These are phyloP conservation scores for Penicillium flavigenum DNA, from an alignment of 495 filamentous ascomycete species.

Conservation along the genomic window DNA sequence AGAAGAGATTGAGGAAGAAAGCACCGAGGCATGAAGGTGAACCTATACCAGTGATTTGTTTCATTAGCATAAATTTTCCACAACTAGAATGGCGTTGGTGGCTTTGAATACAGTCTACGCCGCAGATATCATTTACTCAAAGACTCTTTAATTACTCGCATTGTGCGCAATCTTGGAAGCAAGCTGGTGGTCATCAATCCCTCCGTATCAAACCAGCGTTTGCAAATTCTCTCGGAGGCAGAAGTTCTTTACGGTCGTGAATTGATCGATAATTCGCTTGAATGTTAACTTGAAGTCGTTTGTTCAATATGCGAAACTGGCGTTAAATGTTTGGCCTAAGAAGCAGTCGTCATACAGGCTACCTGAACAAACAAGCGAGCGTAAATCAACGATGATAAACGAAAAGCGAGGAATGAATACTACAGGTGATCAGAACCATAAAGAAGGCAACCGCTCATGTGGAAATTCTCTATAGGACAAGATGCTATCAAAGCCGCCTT, in stretches of 20 bases:
- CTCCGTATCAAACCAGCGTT: not conserved
- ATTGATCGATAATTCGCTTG: no score
- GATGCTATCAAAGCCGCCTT: conserved; percentile 3
- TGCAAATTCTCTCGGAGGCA: no score
- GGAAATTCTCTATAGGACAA: not conserved
- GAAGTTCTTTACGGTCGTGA: no score
- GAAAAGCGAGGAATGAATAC: not conserved
- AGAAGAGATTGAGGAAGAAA: conserved; percentile 8
- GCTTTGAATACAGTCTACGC: not conserved
- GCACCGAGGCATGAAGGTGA: conserved; percentile 16
- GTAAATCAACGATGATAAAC: not conserved
- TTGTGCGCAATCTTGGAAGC: not conserved
- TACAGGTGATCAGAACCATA: not conserved
- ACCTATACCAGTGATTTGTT: conserved; percentile 1
- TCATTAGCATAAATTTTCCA: not conserved
- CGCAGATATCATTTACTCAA: not conserved
- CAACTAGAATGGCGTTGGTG: not conserved
- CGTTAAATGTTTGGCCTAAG: not conserved
- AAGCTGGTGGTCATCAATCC: not conserved
- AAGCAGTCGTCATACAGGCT: not conserved
- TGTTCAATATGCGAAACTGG: no score
- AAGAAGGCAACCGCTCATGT: not conserved
- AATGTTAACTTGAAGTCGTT: no score
- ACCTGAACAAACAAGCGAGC: not conserved
- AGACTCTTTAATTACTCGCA: not conserved